Conservation (phyloP, 345 rosid species). For the Cardamine resedifolia region DNA sequence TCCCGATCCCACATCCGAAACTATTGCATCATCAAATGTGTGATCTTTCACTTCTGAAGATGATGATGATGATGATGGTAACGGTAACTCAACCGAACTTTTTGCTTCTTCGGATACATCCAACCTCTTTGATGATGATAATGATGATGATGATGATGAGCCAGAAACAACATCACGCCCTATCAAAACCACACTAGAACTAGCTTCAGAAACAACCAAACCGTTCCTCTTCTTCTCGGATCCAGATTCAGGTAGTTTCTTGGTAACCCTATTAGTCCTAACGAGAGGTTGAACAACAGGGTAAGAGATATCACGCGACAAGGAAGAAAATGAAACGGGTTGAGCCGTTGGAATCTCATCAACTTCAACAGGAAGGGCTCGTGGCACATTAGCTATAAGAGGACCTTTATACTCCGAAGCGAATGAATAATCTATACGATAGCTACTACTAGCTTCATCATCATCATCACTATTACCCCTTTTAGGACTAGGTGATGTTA, state of each 20-base stretch:
- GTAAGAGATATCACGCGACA: constrained; percentile 36
- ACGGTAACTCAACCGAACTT: constrained; percentile 21
- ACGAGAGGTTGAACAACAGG: constrained; percentile 64
- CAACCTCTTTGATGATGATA: constrained; percentile 24
- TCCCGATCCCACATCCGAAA: constrained; percentile 35
- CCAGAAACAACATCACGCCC: constrained; percentile 30
- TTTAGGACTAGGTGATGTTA: constrained; percentile 38
- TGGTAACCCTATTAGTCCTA: constrained; percentile 32
- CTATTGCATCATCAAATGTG: constrained; percentile 8
- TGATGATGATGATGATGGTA: constrained; percentile 8
- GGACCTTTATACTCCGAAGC: constrained; percentile 79
- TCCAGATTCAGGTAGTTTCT: constrained; percentile 25
- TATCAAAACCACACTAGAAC: constrained; percentile 29
- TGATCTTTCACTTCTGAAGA: constrained; percentile 10
- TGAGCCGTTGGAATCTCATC: constrained; percentile 63
- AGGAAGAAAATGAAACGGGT: constrained; percentile 43
- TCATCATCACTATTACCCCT: constrained; percentile 27
- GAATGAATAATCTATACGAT: constrained; percentile 58
- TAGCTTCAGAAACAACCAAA: background rate
- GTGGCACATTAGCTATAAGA: constrained; percentile 53
- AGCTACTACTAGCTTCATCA: constrained; percentile 40
- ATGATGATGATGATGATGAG: constrained; percentile 30
- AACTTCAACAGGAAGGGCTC: constrained; percentile 58
- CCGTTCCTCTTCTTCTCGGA: constrained; percentile 12
- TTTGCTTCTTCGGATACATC: constrained; percentile 29